Conservation (phyloP, 139 green algal species). For the Bryopsis sp. region DNA sequence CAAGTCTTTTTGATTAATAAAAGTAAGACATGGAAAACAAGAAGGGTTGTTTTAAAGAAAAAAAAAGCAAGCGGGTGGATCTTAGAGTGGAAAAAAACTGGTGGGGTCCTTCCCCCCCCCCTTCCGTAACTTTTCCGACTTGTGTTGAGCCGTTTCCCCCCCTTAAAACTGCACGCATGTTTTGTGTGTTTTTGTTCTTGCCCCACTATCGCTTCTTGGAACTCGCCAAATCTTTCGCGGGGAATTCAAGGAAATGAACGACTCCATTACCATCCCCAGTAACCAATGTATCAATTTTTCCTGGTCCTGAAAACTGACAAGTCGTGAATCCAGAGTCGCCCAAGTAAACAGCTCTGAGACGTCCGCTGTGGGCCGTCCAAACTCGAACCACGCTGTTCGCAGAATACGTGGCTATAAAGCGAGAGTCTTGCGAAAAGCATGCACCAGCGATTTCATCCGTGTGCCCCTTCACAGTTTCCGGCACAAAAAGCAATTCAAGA, state of each 20-base stretch:
- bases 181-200: too few species aligned
- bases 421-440: slow-evolving; percentile 2
- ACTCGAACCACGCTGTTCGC: slow-evolving; percentile 1
- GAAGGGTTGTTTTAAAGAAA: too few species aligned
- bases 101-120: too few species aligned
- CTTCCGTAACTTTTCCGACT: too few species aligned
- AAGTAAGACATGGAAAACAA: too few species aligned
- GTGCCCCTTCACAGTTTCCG: background rate
- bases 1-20: too few species aligned
- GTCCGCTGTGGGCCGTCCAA: slow-evolving; percentile 1
- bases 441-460: slow-evolving; percentile 1
- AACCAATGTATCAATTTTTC: slow-evolving; percentile 34
- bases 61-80: too few species aligned
- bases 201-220: too few species aligned
- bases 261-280: slow-evolving; percentile 43
- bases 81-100: too few species aligned
- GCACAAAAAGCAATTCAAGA: too few species aligned
- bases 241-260: slow-evolving; percentile 58
- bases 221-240: slow-evolving; percentile 7
- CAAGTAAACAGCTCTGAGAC: slow-evolving; percentile 2
- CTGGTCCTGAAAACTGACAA: slow-evolving; percentile 25
- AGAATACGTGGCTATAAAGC: slow-evolving; percentile 13
- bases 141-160: too few species aligned
- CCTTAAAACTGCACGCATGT: too few species aligned
- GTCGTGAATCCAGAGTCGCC: slow-evolving; percentile 28